Conservation (phyloP, 1,284 basidiomycete species). For the Vanrija pseudolonga region DNA sequence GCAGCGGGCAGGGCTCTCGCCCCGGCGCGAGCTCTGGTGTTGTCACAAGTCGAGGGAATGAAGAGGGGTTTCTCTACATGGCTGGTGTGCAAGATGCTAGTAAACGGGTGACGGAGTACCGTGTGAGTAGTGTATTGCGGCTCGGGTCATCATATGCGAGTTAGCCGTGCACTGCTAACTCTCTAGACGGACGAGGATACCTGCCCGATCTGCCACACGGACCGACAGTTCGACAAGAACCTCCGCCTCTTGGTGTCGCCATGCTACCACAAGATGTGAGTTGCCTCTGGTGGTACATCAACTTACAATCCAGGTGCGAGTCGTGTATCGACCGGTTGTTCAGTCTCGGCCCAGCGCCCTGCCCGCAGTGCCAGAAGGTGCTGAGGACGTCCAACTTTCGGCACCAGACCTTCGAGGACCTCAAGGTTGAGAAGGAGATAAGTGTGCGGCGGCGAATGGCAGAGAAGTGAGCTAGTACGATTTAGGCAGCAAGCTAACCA, state of each 20-base stretch:
- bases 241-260: conserved; percentile 88
- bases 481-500: conserved; percentile 15
- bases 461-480: conserved; percentile 61
- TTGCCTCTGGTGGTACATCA: neutral
- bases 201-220: conserved; percentile 96
- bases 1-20: neutral
- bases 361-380: conserved; percentile 87
- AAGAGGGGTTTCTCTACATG: conserved; percentile 42
- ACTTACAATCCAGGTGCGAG: conserved; percentile 68
- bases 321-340: conserved; percentile 96
- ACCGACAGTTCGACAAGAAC: conserved; percentile 92
- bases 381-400: conserved; percentile 90
- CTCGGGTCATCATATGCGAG: neutral
- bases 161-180: neutral
- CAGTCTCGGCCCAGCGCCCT: conserved; percentile 91
- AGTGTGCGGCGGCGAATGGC: conserved; percentile 79
- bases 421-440: conserved; percentile 95
- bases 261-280: conserved; percentile 97
- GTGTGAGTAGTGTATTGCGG: conserved; percentile 22
- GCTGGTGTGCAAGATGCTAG: conserved; percentile 42
- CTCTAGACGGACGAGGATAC: conserved; percentile 82
- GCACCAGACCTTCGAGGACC: conserved; percentile 95
- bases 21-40: conserved; percentile 10
- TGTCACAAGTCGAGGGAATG: conserved; percentile 9
- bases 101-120: conserved; percentile 42